Percentiles rank a stretch among this genome's conserved stretches.
phyloP scores from a whole-genome alignment of 768 basidiomycete genomes.

The Boletus pseudopeckii region DNA sequence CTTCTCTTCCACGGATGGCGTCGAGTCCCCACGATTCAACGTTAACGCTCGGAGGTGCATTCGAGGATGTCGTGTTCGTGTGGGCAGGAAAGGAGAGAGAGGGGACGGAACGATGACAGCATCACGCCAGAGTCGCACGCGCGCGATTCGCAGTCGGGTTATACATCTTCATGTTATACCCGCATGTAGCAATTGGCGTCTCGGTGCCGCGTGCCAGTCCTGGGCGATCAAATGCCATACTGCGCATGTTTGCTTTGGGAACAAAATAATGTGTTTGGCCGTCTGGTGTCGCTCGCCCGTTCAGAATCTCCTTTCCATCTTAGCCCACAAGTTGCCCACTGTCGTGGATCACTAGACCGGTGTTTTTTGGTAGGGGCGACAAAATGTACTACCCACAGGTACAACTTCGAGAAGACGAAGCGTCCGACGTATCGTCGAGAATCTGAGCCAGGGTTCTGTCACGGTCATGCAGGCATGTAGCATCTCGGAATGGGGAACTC shows the following conservation, averaged over 20 bases:
- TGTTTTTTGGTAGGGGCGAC: not conserved
- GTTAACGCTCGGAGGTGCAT: not conserved
- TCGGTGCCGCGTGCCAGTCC: not conserved
- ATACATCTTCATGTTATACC: not conserved
- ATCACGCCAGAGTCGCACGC: conserved; percentile 8
- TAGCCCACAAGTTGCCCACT: not conserved
- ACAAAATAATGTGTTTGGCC: not conserved
- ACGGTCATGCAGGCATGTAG: not conserved
- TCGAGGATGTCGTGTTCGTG: not conserved
- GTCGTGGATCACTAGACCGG: not conserved
- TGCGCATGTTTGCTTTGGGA: not conserved
- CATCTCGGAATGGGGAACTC: not conserved
- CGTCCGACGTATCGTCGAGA: not conserved
- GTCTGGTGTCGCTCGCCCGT: not conserved
- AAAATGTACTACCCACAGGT: not conserved
- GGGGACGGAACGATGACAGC: not conserved
- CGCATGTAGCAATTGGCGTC: not conserved
- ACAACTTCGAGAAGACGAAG: not conserved
- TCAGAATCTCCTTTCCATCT: not conserved
- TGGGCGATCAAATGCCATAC: not conserved
- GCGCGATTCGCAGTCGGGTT: conserved; percentile 4
- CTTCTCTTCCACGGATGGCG: not conserved
- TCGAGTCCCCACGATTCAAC: not conserved
- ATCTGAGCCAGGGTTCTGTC: conserved; percentile 2
- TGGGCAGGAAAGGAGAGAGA: not conserved